A percentile compares a stretch with the other conserved stretches of the same genome.
Conservation (phyloP, 2,329 filamentous ascomycete genomes). For the Pyrenochaeta sp. region DNA sequence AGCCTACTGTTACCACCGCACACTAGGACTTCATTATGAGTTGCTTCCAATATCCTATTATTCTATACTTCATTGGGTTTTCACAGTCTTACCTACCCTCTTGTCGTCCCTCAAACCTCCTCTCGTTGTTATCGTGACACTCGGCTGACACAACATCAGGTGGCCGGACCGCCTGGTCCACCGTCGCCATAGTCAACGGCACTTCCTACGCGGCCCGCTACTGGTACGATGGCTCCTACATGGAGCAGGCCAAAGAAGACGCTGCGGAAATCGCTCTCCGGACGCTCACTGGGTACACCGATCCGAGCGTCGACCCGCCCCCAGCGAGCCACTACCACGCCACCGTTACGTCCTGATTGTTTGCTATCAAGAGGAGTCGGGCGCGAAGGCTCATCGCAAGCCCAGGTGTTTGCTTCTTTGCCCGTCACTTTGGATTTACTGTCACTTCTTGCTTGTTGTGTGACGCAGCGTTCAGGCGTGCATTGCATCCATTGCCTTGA, state of each 20-base stretch:
- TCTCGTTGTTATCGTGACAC: no score
- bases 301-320: conserved; percentile 25
- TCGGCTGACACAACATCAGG: conserved; percentile 35
- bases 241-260: conserved; percentile 46
- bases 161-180: conserved; percentile 49
- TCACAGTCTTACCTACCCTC: background rate
- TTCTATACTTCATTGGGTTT: no score
- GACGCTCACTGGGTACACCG: conserved; percentile 26
- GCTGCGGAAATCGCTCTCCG: conserved; percentile 44
- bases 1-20: no score
- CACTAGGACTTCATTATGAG: no score
- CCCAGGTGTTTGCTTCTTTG: no score
- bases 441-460: background rate
- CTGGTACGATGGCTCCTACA: conserved; percentile 46
- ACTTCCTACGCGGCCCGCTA: conserved; percentile 40
- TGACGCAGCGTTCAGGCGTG: no score
- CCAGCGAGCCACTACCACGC: conserved; percentile 32
- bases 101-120: no score
- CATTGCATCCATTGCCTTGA: no score
- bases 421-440: background rate
- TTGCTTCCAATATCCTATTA: no score
- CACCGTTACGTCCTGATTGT: conserved; percentile 4
- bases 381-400: background rate
- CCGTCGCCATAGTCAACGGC: conserved; percentile 35
- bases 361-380: background rate